phyloP scores from a whole-genome alignment of 2,329 filamentous ascomycete species.

The Pseudogymnoascus sp. region DNA sequence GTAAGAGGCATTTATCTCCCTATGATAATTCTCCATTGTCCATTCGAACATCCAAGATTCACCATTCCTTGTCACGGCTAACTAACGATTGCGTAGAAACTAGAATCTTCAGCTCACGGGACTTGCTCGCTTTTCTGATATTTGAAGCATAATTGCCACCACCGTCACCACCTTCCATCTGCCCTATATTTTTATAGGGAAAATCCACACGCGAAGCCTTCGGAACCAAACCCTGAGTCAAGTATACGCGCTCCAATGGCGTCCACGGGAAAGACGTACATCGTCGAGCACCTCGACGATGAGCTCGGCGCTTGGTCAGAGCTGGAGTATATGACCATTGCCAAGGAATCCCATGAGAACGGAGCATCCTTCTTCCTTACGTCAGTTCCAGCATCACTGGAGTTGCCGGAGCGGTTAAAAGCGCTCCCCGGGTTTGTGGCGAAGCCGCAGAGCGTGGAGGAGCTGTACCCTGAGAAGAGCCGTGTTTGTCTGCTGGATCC shows the following conservation, averaged over 20 bases:
- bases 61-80: neutral
- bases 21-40: neutral
- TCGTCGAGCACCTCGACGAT: slow-evolving; percentile 93
- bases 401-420: slow-evolving; percentile 50
- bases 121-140: neutral
- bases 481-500: slow-evolving; percentile 87
- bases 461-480: slow-evolving; percentile 66
- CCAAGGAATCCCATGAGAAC: slow-evolving; percentile 62
- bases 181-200: neutral
- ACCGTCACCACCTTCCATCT: neutral
- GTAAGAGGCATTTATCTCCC: neutral
- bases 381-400: slow-evolving; percentile 63
- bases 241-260: slow-evolving; percentile 28
- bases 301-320: slow-evolving; percentile 92
- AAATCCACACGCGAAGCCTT: neutral
- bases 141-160: neutral
- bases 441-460: slow-evolving; percentile 72
- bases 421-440: slow-evolving; percentile 55
- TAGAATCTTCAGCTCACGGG: neutral
- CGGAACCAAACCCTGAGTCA: neutral
- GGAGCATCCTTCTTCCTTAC: slow-evolving; percentile 71
- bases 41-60: neutral
- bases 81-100: neutral
- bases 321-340: slow-evolving; percentile 85
- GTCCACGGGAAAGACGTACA: slow-evolving; percentile 58